Evolutionary conservation across 1,139 yeast genomes (phyloP).

Genomic region (Spathaspora sp.): DNA sequence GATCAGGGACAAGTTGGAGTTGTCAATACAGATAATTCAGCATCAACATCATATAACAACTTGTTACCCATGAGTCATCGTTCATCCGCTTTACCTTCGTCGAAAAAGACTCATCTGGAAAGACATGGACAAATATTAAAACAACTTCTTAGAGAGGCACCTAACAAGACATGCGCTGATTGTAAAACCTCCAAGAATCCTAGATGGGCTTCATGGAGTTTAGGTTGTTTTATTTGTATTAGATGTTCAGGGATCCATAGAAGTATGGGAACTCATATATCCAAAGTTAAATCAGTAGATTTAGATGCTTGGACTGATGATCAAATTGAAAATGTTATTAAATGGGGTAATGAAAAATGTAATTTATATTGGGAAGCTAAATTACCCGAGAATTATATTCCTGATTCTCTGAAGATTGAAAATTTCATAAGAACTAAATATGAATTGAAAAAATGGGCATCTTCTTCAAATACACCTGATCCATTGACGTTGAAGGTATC

Average conservation of each 20-base stretch:
- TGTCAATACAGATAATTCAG: neutral
- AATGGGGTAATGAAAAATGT: constrained; percentile 84
- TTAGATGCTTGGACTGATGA: constrained; percentile 96
- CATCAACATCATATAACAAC: neutral
- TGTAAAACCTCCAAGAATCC: constrained; percentile 90
- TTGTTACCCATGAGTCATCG: constrained; percentile 16
- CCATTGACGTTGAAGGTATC: constrained; percentile 42
- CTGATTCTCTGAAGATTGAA: constrained; percentile 83
- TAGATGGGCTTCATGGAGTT: constrained; percentile 96
- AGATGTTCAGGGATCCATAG: constrained; percentile 93
- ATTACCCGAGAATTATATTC: constrained; percentile 68
- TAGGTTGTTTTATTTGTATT: constrained; percentile 91
- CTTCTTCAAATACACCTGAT: constrained; percentile 52
- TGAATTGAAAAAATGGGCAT: constrained; percentile 84
- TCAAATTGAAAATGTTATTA: constrained; percentile 77
- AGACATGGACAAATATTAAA: constrained; percentile 68
- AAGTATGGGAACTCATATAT: constrained; percentile 92
- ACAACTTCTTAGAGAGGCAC: constrained; percentile 70
- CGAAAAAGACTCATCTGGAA: constrained; percentile 47
- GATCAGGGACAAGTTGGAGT: neutral
- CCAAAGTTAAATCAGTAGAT: constrained; percentile 85
- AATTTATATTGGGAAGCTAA: constrained; percentile 81
- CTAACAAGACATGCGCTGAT: constrained; percentile 83
- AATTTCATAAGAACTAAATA: constrained; percentile 90
- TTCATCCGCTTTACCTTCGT: constrained; percentile 34